Conservation (phyloP, 2,329 filamentous ascomycete genomes). For the Truncatella angustata region DNA sequence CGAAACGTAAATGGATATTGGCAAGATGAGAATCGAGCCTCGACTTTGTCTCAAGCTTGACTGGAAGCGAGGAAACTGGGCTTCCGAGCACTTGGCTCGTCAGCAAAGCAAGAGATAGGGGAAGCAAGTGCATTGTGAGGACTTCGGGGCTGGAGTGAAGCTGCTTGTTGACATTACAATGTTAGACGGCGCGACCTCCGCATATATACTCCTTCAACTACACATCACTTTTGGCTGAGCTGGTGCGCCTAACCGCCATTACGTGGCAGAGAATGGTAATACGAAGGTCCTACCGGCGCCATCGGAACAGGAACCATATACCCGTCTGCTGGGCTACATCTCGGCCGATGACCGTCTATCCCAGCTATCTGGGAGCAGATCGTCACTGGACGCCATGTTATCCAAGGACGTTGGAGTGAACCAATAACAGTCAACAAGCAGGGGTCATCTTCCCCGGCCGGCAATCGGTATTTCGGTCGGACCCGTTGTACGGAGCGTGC, state of each 20-base stretch:
- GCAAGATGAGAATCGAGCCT: slow-evolving; percentile 31
- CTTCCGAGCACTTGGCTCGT: slow-evolving; percentile 7
- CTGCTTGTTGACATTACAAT: neutral
- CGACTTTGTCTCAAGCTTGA: slow-evolving; percentile 34
- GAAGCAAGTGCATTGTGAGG: slow-evolving; percentile 2
- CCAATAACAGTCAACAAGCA: neutral
- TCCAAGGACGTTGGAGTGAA: neutral
- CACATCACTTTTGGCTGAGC: no score
- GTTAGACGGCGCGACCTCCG: neutral
- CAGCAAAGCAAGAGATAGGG: slow-evolving; percentile 9
- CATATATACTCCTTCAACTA: no score
- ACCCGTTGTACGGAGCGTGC: neutral
- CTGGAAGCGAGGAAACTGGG: slow-evolving; percentile 19
- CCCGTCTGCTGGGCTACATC: neutral
- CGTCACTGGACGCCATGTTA: neutral
- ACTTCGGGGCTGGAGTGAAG: neutral
- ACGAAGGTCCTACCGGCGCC: neutral
- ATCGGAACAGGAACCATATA: neutral
- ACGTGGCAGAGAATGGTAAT: neutral
- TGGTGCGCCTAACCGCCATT: no score
- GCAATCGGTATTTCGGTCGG: slow-evolving; percentile 1
- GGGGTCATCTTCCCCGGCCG: neutral
- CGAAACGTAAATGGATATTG: slow-evolving; percentile 30
- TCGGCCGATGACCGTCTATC: neutral
- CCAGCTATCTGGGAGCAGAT: neutral